A percentile compares a stretch with the other conserved stretches of the same genome.
Conservation (phyloP, 192 early-diverging fungal genomes). For the Coemansia sp. region DNA sequence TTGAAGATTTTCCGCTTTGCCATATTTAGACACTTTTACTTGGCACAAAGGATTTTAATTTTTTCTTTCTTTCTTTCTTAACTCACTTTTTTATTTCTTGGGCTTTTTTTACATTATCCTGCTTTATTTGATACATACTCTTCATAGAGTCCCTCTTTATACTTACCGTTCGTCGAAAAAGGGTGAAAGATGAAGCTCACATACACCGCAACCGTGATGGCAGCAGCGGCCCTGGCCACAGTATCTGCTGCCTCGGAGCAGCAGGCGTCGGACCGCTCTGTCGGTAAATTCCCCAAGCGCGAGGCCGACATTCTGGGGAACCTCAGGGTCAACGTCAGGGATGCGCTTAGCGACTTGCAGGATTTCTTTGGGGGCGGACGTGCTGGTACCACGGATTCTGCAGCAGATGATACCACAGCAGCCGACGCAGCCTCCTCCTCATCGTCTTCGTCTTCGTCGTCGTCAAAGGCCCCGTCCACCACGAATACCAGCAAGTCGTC, state of each 20-base stretch:
- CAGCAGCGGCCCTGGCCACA: neutral
- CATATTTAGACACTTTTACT: neutral
- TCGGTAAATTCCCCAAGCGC: conserved; percentile 11
- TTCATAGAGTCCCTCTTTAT: no score
- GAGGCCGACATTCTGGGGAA: neutral
- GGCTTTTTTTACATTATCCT: neutral
- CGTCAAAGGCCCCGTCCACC: neutral
- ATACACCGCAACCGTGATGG: neutral
- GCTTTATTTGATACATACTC: neutral
- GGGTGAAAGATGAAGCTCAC: conserved; percentile 1
- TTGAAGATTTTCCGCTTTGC: neutral
- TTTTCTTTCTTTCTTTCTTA: neutral
- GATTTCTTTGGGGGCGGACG: conserved; percentile 4
- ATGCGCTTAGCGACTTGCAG: neutral
- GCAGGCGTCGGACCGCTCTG: neutral
- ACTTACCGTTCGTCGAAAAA: no score
- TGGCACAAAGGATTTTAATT: neutral
- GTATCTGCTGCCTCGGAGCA: conserved; percentile 2
- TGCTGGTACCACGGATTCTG: no score
- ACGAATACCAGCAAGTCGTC: neutral
- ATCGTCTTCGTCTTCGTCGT: neutral
- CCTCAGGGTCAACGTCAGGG: conserved; percentile 2
- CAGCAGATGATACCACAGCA: neutral
- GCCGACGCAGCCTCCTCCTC: neutral
- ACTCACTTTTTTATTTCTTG: neutral